Conservation (phyloP, 202 grass and related monocot genomes). For the Hordeum pubiflorum region DNA sequence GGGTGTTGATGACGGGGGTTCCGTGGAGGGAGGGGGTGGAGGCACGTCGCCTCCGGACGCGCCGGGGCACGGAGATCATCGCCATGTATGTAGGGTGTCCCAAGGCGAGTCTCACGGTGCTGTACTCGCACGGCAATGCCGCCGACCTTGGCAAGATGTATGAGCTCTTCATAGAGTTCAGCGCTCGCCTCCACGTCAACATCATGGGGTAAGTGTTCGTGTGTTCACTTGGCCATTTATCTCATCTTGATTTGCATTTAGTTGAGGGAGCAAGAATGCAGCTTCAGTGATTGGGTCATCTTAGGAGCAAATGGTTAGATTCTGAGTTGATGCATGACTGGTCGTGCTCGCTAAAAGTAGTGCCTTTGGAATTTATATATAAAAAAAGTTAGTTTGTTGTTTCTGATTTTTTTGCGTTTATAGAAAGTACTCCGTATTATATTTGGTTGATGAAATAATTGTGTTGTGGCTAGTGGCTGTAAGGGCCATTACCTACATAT, state of each 20-base stretch:
- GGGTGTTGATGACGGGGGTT: conserved; percentile 34
- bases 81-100: conserved; percentile 55
- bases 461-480: not conserved
- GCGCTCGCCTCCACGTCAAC: conserved; percentile 60
- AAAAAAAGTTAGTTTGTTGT: not conserved
- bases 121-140: conserved; percentile 88
- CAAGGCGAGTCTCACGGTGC: conserved; percentile 54
- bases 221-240: not conserved
- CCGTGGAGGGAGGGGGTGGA: conserved; percentile 52
- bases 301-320: not conserved
- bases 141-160: conserved; percentile 78
- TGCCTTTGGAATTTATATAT: not conserved
- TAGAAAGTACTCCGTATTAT: too few relatives aligned
- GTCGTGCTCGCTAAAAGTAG: not conserved
- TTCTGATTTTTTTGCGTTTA: not conserved
- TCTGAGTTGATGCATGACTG: not conserved
- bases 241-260: too few relatives aligned
- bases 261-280: too few relatives aligned
- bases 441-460: not conserved
- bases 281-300: not conserved
- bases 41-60: conserved; percentile 51
- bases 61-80: conserved; percentile 58
- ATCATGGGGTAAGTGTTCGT: conserved; percentile 67
- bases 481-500: not conserved
- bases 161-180: conserved; percentile 61